Conservation (phyloP, 148 eudicot genomes). For the Vaccinium myrtillus region DNA sequence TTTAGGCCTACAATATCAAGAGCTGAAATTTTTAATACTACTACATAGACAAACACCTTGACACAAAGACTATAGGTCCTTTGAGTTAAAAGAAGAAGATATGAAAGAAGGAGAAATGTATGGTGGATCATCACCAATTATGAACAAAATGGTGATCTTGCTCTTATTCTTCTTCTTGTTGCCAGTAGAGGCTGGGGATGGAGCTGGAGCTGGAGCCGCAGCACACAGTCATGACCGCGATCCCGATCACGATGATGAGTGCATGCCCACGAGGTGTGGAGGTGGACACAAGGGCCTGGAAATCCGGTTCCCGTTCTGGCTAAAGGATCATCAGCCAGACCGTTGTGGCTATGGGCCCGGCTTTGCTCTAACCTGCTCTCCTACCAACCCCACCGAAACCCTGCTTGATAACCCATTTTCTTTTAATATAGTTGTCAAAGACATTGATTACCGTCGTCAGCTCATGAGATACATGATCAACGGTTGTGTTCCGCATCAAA, state of each 20-base stretch:
- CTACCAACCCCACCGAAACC: not conserved
- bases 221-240: too few species aligned
- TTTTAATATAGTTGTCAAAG: not conserved
- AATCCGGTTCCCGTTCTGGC: constrained; percentile 6
- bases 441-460: not conserved
- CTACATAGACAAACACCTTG: too few species aligned
- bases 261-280: not conserved
- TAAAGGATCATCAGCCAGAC: not conserved
- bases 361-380: not conserved
- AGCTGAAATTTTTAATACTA: too few species aligned
- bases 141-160: not conserved
- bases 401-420: not conserved
- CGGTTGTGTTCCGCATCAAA: not conserved
- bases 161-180: not conserved
- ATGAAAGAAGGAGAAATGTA: not conserved
- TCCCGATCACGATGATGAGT: too few species aligned
- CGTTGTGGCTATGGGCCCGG: not conserved
- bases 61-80: too few species aligned
- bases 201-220: too few species aligned
- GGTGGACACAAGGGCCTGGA: not conserved
- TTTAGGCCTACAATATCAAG: too few species aligned
- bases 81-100: not conserved
- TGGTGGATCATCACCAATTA: not conserved
- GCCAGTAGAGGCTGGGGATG: not conserved
- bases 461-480: not conserved